These are phyloP conservation scores for Fusarium phyllophilum DNA, from an alignment of 2,329 filamentous ascomycete species.

Conservation along the genomic window DNA sequence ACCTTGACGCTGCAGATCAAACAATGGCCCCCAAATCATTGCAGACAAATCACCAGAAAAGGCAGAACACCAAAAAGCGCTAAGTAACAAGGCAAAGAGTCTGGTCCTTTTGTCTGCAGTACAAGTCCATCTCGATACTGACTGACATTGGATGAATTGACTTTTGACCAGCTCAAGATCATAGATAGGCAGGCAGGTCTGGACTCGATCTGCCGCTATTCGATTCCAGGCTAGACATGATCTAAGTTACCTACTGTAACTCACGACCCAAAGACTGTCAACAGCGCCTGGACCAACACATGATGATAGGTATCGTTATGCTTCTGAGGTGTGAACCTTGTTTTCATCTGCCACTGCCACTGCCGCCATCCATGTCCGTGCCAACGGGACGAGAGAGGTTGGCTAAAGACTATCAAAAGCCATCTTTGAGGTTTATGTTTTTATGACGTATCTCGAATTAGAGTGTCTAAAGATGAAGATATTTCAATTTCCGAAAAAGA, in stretches of 20 bases:
- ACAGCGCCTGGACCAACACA: neutral
- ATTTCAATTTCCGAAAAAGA: neutral
- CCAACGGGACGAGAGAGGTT: neutral
- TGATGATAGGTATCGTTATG: constrained; percentile 6
- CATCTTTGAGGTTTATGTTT: neutral
- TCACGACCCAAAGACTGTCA: neutral
- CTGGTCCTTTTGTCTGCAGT: constrained; percentile 17
- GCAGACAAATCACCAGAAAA: neutral
- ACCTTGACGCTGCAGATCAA: constrained; percentile 3
- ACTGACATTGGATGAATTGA: neutral
- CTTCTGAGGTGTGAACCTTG: constrained; percentile 38
- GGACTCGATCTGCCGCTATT: constrained; percentile 4
- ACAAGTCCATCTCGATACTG: neutral
- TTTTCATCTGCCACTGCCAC: constrained; percentile 3
- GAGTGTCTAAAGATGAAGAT: neutral
- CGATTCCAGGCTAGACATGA: neutral
- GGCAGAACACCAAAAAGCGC: neutral
- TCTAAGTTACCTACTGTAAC: too few relatives aligned
- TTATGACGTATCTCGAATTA: neutral
- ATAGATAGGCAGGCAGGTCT: neutral
- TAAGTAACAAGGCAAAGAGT: neutral
- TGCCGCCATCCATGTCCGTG: neutral
- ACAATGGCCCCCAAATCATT: neutral
- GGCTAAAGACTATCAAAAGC: neutral
- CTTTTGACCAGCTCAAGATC: neutral